A percentile compares a stretch with the other conserved stretches of the same genome.
phyloP scores from a whole-genome alignment of 2,329 filamentous ascomycete genomes.

The Zarea fungicola region DNA sequence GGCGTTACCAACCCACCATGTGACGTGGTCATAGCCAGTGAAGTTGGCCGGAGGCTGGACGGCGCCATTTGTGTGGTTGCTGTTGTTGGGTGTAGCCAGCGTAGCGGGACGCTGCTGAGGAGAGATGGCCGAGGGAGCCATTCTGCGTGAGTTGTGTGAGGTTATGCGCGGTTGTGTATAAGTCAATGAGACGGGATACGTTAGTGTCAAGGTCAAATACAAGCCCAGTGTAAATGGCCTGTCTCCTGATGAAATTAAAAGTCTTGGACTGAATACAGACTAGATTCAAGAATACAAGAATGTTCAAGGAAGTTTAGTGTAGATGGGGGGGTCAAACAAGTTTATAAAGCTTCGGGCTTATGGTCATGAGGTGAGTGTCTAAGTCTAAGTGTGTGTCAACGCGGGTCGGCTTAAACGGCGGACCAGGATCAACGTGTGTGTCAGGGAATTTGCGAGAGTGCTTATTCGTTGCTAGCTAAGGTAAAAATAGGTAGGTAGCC shows the following conservation, averaged over 20 bases:
- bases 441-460: slow-evolving; percentile 3
- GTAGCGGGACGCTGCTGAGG: slow-evolving; percentile 37
- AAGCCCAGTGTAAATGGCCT: no score
- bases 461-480: background rate
- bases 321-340: slow-evolving; percentile 1
- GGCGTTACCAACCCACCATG: slow-evolving; percentile 95
- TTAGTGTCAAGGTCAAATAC: no score
- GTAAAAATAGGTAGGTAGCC: no score
- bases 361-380: background rate
- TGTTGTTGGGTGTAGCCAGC: slow-evolving; percentile 30
- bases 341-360: background rate
- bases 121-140: slow-evolving; percentile 56
- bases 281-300: background rate
- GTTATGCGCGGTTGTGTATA: background rate
- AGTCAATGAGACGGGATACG: background rate
- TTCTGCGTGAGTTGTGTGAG: slow-evolving; percentile 25
- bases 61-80: slow-evolving; percentile 50
- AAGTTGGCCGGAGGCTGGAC: slow-evolving; percentile 55
- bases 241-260: no score
- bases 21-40: slow-evolving; percentile 85
- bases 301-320: background rate
- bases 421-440: background rate
- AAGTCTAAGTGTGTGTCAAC: no score
- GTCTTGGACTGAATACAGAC: background rate
- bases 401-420: slow-evolving; percentile 7